A percentile compares a stretch with the other conserved stretches of the same genome.
Conservation (phyloP, 2,329 filamentous ascomycete genomes). For the Epichloe brachyelytri region DNA sequence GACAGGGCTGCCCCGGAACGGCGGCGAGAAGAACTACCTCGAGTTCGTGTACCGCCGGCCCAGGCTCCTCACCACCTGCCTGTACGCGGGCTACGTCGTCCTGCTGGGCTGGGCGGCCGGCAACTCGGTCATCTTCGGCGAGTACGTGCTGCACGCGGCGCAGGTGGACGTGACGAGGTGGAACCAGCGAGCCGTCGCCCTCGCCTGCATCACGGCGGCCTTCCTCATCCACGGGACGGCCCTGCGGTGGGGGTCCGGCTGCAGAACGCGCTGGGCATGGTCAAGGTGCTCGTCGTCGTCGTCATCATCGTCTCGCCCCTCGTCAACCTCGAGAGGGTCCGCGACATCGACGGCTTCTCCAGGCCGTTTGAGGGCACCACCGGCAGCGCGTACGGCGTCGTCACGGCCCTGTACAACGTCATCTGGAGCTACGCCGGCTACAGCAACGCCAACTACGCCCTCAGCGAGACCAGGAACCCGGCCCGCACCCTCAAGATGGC, state of each 20-base stretch:
- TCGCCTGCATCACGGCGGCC: conserved; percentile 52
- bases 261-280: conserved; percentile 50
- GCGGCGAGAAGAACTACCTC: conserved; percentile 56
- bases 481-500: conserved; percentile 51
- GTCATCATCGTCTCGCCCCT: conserved; percentile 53
- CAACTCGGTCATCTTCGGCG: conserved; percentile 57
- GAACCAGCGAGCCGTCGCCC: conserved; percentile 53
- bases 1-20: conserved; percentile 50
- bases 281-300: conserved; percentile 54
- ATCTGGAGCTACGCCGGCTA: conserved; percentile 60
- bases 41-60: conserved; percentile 50
- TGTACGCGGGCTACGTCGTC: conserved; percentile 49
- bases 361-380: conserved; percentile 54
- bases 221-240: conserved; percentile 53
- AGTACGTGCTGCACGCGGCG: conserved; percentile 56
- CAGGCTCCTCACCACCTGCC: conserved; percentile 44
- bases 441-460: conserved; percentile 54
- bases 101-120: conserved; percentile 53
- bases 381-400: conserved; percentile 51
- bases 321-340: conserved; percentile 45
- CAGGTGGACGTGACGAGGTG: conserved; percentile 48
- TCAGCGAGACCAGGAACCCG: conserved; percentile 53
- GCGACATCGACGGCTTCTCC: conserved; percentile 46
- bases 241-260: conserved; percentile 54
- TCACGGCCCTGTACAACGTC: conserved; percentile 60